Conservation (phyloP, 768 basidiomycete genomes). For the Plicaturopsis crispa region DNA sequence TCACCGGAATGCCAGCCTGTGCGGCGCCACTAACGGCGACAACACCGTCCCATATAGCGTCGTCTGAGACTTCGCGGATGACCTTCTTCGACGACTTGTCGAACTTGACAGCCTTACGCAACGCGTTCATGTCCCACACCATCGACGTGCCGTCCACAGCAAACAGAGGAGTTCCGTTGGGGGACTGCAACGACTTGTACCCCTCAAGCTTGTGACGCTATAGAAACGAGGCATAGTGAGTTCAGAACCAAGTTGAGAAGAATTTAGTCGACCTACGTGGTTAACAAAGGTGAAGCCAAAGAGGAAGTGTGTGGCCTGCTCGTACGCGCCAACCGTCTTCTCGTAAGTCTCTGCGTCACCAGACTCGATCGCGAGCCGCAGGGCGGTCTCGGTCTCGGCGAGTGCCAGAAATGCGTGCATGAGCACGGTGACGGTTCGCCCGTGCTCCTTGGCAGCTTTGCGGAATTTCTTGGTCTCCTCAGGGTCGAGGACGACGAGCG, state of each 20-base stretch:
- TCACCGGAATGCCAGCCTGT: too few species aligned
- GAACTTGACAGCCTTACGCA: conserved; percentile 2
- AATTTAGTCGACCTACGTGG: conserved; percentile 4
- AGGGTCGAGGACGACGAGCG: too few species aligned
- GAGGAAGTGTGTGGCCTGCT: conserved; percentile 3
- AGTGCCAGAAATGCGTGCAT: too few species aligned
- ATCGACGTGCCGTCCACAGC: conserved; percentile 3
- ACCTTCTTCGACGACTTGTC: background rate
- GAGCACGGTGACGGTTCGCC: too few species aligned
- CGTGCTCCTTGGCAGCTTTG: too few species aligned
- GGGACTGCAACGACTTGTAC: conserved; percentile 2
- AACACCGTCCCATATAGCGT: conserved; percentile 1
- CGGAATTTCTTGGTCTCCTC: too few species aligned
- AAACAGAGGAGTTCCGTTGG: conserved; percentile 4
- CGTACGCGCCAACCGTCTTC: conserved; percentile 7
- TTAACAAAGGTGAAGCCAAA: conserved; percentile 5
- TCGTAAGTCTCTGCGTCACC: too few species aligned
- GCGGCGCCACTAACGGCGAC: too few species aligned
- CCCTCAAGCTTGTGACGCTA: conserved; percentile 4
- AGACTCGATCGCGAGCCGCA: too few species aligned
- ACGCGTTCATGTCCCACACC: conserved; percentile 2
- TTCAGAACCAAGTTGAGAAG: background rate
- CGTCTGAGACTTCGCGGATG: conserved; percentile 1
- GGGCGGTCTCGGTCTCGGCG: too few species aligned
- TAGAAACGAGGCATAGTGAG: background rate